Conservation (phyloP, 192 early-diverging fungal genomes). For the Backusella liffmaniae region DNA sequence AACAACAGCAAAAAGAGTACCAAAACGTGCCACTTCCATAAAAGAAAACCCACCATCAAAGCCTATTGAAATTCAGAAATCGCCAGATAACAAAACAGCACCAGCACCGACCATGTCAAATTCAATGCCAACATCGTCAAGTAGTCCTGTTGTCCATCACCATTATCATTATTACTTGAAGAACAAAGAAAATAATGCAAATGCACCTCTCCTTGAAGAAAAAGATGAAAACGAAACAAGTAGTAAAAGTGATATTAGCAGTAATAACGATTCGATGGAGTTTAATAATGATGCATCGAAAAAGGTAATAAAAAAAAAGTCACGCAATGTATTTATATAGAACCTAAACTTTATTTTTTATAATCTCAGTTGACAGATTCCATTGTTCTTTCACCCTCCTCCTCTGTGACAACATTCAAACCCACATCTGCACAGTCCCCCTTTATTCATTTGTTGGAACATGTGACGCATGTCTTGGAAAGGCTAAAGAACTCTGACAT, state of each 20-base stretch:
- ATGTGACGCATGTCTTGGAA: conserved; percentile 40
- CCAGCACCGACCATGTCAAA: neutral
- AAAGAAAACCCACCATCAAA: neutral
- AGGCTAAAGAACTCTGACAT: conserved; percentile 51
- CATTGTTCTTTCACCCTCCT: neutral
- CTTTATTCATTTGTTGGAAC: conserved; percentile 41
- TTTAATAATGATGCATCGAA: neutral
- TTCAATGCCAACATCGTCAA: conserved; percentile 11
- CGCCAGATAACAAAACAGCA: neutral
- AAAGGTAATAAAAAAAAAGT: conserved; percentile 4
- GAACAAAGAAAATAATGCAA: neutral
- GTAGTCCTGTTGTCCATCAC: conserved; percentile 18
- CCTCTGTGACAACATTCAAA: conserved; percentile 6
- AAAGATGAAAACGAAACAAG: neutral
- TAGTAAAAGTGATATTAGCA: neutral
- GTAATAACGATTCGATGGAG: neutral
- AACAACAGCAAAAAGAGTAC: neutral
- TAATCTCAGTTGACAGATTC: neutral
- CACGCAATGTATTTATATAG: neutral
- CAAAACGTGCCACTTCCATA: neutral
- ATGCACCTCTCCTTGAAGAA: neutral
- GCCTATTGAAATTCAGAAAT: neutral
- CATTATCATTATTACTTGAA: conserved; percentile 27
- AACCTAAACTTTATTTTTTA: neutral
- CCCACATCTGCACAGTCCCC: conserved; percentile 18